Evolutionary conservation across 768 basidiomycete genomes (phyloP).

Genomic region (Pholiota microspora): DNA sequence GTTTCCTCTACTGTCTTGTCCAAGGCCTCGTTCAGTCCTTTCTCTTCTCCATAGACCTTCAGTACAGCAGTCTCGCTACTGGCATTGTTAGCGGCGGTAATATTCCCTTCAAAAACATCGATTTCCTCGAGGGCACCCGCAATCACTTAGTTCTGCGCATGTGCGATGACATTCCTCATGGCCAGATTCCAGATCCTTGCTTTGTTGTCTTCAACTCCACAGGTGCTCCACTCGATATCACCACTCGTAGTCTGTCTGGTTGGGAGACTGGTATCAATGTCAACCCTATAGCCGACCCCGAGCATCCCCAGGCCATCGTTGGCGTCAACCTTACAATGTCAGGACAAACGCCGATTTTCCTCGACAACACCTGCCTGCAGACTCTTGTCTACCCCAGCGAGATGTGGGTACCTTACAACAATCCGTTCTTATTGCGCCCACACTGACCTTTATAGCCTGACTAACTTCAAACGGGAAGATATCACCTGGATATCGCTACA

Average conservation of each 20-base stretch:
- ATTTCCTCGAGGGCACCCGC: conserved; percentile 30
- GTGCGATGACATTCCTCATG: conserved; percentile 44
- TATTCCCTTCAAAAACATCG: conserved; percentile 35
- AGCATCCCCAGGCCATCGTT: conserved; percentile 10
- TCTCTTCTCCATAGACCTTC: conserved; percentile 43
- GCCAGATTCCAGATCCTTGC: conserved; percentile 31
- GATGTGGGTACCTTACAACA: conserved; percentile 39
- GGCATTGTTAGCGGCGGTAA: conserved; percentile 34
- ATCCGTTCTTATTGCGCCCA: conserved; percentile 28
- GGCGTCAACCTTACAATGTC: conserved; percentile 26
- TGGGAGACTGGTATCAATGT: conserved; percentile 17
- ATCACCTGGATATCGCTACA: conserved; percentile 45
- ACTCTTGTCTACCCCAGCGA: conserved; percentile 43
- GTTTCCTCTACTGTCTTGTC: conserved; percentile 47
- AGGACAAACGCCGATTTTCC: conserved; percentile 14
- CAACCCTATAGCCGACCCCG: conserved; percentile 5
- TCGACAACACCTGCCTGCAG: conserved; percentile 41
- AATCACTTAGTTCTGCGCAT: conserved; percentile 33
- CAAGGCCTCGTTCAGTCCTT: conserved; percentile 52
- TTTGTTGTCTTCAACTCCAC: conserved; percentile 31
- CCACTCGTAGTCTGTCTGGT: not conserved
- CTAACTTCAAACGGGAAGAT: conserved; percentile 45
- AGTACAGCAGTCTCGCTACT: conserved; percentile 34
- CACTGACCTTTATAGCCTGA: conserved; percentile 28
- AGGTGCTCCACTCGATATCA: not conserved